phyloP scores from a whole-genome alignment of 305 asterid genomes.

The Fraxinus sp. region DNA sequence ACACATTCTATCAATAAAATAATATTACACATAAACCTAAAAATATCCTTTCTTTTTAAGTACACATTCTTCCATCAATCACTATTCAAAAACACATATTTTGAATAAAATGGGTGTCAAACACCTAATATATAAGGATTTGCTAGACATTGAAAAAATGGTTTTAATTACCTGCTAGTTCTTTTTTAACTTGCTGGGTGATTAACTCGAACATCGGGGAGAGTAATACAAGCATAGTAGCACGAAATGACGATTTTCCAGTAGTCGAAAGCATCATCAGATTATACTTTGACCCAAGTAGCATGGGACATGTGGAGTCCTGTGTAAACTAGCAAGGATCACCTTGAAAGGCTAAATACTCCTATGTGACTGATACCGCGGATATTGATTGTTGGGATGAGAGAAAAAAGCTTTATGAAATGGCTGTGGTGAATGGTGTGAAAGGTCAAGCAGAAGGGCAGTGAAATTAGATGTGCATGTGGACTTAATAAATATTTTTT shows the following conservation, averaged over 20 bases:
- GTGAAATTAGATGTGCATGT: background rate
- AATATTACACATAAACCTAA: too few relatives aligned
- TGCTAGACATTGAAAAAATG: background rate
- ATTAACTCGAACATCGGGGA: background rate
- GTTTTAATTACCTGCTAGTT: background rate
- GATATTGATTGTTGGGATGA: background rate
- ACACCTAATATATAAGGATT: background rate
- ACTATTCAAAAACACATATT: too few relatives aligned
- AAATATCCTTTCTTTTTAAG: too few relatives aligned
- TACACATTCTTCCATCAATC: too few relatives aligned
- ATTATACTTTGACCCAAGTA: background rate
- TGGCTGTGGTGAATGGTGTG: background rate
- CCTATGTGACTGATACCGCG: background rate
- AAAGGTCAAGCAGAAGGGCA: background rate
- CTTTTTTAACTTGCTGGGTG: background rate
- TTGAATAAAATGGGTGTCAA: too few relatives aligned
- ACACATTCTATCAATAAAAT: too few relatives aligned
- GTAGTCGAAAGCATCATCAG: background rate
- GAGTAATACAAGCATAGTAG: background rate
- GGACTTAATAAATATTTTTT: background rate
- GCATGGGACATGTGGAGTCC: background rate
- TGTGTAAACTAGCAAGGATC: background rate
- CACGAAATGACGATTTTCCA: background rate
- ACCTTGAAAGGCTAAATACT: background rate
- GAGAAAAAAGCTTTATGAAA: background rate